Evolutionary conservation across 163 green algal genomes (phyloP), one percentile per base, ranked within the genome.

Genomic region (Scenedesmus sp.): DNA sequence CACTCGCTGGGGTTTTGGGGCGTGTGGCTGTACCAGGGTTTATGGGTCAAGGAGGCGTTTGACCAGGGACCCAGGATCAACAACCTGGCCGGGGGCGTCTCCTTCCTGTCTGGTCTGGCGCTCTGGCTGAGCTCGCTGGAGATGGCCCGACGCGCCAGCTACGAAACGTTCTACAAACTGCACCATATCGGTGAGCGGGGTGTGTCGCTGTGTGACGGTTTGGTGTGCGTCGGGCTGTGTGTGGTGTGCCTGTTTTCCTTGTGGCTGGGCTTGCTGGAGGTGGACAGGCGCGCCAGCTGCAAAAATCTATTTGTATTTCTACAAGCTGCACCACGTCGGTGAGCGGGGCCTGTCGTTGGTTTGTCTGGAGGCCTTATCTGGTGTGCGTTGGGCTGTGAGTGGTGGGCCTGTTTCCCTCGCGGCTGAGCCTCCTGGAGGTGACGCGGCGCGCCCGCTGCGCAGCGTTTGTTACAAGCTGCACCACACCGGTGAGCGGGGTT

Each of bases 1-100:
- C 88, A 92, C 88, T 72, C 33, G 16, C 65, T 92, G 3, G 88
- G 81, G 26, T 89, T 92, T 26, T 92, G 88, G 88, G 81, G 88
- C 68, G 65, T 92, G 12, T 92, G 88, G 88, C 59, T 88, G 20
- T 73, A 76, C 59, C 88, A 73, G 40, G 88, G 88, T 13, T 51
- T 37, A 51, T 92, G 80, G 80, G 7, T 78, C 16, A 79, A 76
- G 7, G 56, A 88, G n/a, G 88, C 88, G 1, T 37, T 92, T 20
- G 65, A 85, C 15, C 49, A 81, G 10, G 89, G 89, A 13, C 6
- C 26, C 24, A 9, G 76, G 24, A n/a, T 92, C 56, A 92, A 92
- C 81, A 92, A 92, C 70, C 70, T 92, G 2, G 73, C 73, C 1
- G 89, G 89, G 1, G 89, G 82, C 35, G 20, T 85, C 2, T 90